Evolutionary conservation across 2,329 filamentous ascomycete genomes (phyloP).

Genomic region (Penicillium freii): DNA sequence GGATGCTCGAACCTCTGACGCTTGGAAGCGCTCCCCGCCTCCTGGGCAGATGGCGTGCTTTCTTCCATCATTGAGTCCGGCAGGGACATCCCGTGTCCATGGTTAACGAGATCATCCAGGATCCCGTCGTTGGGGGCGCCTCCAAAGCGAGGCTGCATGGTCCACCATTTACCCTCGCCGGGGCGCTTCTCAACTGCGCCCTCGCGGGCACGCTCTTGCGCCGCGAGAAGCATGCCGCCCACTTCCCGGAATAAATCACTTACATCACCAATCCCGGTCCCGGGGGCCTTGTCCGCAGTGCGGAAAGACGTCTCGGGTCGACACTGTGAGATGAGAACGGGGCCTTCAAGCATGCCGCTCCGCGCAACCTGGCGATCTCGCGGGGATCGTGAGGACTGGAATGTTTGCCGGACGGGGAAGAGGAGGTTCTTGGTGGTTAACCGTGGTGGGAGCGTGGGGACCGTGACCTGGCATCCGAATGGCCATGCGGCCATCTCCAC

Average conservation of each 20-base stretch:
- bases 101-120: conserved; percentile 32
- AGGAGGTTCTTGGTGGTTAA: conserved; percentile 52
- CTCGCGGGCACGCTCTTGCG: conserved; percentile 60
- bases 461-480: conserved; percentile 54
- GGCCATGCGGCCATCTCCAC: conserved; percentile 59
- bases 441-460: conserved; percentile 48
- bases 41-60: conserved; percentile 24
- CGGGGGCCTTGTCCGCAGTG: conserved; percentile 26
- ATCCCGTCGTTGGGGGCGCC: conserved; percentile 45
- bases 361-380: conserved; percentile 53
- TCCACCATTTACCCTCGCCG: conserved; percentile 62
- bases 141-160: conserved; percentile 56
- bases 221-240: conserved; percentile 56
- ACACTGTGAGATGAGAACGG: conserved; percentile 56
- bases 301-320: conserved; percentile 56
- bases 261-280: conserved; percentile 37
- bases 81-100: conserved; percentile 30
- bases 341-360: conserved; percentile 57
- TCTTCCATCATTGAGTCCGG: conserved; percentile 29
- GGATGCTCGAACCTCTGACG: conserved; percentile 38
- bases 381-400: conserved; percentile 54
- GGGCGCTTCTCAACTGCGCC: conserved; percentile 50
- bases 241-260: conserved; percentile 59
- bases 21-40: conserved; percentile 38
- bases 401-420: conserved; percentile 57